phyloP scores from a whole-genome alignment of 176 grass and related monocot genomes.

The Zea luxurians region DNA sequence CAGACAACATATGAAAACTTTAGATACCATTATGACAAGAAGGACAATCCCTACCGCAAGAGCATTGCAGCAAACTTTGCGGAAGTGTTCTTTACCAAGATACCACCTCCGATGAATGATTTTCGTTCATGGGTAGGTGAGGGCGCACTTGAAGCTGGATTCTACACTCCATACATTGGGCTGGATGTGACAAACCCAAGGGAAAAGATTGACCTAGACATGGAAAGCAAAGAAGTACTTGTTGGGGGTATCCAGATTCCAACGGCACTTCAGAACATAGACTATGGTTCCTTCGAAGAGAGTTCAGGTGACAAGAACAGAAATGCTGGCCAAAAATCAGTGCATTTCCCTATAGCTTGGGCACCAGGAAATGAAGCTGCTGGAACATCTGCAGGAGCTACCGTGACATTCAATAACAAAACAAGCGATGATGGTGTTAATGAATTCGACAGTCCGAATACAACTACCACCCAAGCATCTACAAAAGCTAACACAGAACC shows the following conservation, averaged over 20 bases:
- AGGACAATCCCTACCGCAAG: slow-evolving; percentile 63
- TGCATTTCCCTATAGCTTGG: slow-evolving; percentile 29
- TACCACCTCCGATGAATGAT: slow-evolving; percentile 53
- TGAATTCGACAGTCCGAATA: slow-evolving; percentile 32
- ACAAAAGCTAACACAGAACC: slow-evolving; percentile 20
- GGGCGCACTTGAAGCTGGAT: slow-evolving; percentile 49
- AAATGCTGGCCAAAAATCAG: background rate
- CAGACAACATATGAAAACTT: slow-evolving; percentile 79
- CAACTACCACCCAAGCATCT: slow-evolving; percentile 9
- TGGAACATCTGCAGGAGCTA: slow-evolving; percentile 39
- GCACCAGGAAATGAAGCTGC: slow-evolving; percentile 31
- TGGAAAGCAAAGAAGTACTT: slow-evolving; percentile 26
- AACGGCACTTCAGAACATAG: slow-evolving; percentile 64
- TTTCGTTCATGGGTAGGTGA: slow-evolving; percentile 55
- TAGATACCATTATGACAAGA: slow-evolving; percentile 57
- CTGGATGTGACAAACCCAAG: slow-evolving; percentile 32
- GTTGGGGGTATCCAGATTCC: slow-evolving; percentile 51
- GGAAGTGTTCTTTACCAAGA: slow-evolving; percentile 58
- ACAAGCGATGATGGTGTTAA: slow-evolving; percentile 14
- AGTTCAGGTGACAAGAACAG: slow-evolving; percentile 25
- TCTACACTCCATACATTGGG: slow-evolving; percentile 53
- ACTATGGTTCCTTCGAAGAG: slow-evolving; percentile 60
- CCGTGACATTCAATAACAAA: slow-evolving; percentile 26
- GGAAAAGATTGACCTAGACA: slow-evolving; percentile 52
- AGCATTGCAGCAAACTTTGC: slow-evolving; percentile 47